Evolutionary conservation across 2,329 filamentous ascomycete genomes (phyloP), one percentile per base, ranked within the genome.

Genomic region (Trichoderma brevicompactum): DNA sequence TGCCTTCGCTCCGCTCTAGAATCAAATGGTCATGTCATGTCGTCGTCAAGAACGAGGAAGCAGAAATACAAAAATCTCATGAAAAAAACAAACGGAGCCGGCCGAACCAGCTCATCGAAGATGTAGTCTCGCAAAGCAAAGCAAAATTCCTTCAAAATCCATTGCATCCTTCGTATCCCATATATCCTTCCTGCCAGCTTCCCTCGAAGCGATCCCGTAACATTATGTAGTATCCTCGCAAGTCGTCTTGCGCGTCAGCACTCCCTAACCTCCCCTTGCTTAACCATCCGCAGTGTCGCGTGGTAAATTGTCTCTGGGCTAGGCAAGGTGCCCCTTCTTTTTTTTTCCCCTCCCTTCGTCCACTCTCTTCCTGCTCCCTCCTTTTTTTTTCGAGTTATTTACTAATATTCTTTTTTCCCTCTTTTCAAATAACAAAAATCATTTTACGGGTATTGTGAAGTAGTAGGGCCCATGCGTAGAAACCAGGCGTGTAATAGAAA

Each of bases 1-100:
- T 38, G 43, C 38, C 48, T 59, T 58, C 44, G 66, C 68, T 68
- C 46, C 59, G 64, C 64, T 69, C 68, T 68, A 67, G 59, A 68
- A 67, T 67, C 65, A 66, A 50, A 68, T 66, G 61, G 64, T 66
- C 66, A 66, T 58, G 64, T 69, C 67, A 64, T 69, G 65, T 69
- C 68, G 68, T 69, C 68, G 61, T 69, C 50, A 69, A 55, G 53
- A 66, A 49, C 52, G 48, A 63, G 48, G 56, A 46, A 60, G 50
- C 34, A 50, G 48, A 55, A 61, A 32, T 60, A 67, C 46, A 68
- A 23, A 65, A 56, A 43, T 28, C 41, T 38, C 36, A 38, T 38
- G 36, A 38, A 38, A 52, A 53, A 32, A 56, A 58, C 54, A 62
- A 62, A 53, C 48, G 59, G 48, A 44, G 59, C 58, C 32, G 59